Evolutionary conservation across 176 grass and related monocot genomes (phyloP), one percentile per base, ranked within the genome.

Genomic region (Carex parvula): DNA sequence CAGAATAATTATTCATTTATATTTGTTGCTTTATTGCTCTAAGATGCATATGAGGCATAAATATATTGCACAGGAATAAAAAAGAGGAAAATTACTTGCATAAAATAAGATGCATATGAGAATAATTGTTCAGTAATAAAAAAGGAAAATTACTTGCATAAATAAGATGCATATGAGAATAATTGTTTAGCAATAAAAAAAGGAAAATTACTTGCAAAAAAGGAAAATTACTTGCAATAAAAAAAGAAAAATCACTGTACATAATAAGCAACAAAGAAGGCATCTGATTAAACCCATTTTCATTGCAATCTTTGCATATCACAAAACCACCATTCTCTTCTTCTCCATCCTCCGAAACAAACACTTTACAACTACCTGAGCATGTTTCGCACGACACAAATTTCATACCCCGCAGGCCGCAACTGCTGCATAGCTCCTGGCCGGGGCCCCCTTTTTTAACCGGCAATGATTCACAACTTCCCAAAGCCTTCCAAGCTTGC

Each of bases 291-390:
- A 99, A 87, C 2, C 97, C 97, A 62, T 99, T 99, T 86, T 96
- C 93, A 77, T 99, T 99, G 90, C 97, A 99, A 18, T 94, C 91
- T 78, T 87, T 79, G 74, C 97, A 99, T 7, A 91, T 80, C 60
- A 88, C 26, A 84, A 99, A 99, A 11, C 88, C 90, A 30, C 84
- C 88, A 30, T 17, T 56, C 21, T 76, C 79, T 53, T 70, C 18
- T 17, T 32, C 12, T 20, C 64, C 54, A 24, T 87, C 85, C 13
- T 94, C 90, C 56, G 81, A 71, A 56, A 96, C 87, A 84, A 90
- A 99, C 84, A 99, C 93, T 87, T 99, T 99, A 84, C 97, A 99
- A 90, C 97, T 99, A 53, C 93, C 93, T 11, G 90, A 99, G 88
- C 97, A 96, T 16, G 89, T 88, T 71, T 94, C 90, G 88, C 97